Evolutionary conservation across 768 basidiomycete species (phyloP), one percentile per base, ranked within the genome.

Genomic region (Hypholoma sublateritium): DNA sequence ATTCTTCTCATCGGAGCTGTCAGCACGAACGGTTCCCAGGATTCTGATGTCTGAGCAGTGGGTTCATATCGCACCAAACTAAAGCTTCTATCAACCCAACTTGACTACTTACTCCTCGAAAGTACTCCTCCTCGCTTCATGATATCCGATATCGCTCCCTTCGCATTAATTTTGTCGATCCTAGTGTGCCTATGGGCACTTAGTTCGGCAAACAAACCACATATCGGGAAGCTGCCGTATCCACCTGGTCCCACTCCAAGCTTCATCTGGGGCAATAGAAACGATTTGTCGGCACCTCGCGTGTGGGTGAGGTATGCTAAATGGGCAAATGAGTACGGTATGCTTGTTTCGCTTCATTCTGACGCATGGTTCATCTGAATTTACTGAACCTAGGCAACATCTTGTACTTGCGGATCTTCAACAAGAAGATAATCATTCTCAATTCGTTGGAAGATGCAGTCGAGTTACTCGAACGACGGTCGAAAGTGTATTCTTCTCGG

Each of bases 371-470:
- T n/a, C 3, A 46, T n/a, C 21, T n/a, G 11, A 5, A 17, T 21
- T 28, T 32, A 9, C 28, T 32, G 28, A 32, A 32, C 5, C 11
- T 28, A 56, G 55, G 46, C 4, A 32, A 54, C 14, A 44, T 47
- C 19, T 16, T 46, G 9, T 42, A 51, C 39, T 25, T 52, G 6
- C 45, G 50, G 16, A 34, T 53, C 36, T 34, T 42, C 28, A 53
- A 46, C 16, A 41, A 48, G 45, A 49, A 25, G 17, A 37, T 55
- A 21, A 37, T 54, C 44, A 37, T 56, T 4, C 55, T 56, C 22
- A 41, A 48, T 5, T 56, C 55, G 8, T 39, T 55, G 45, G 45
- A 55, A 14, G 54, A 56, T 43, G 46, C 36, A 34, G 37, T 19
- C 22, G 47, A 56, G 39, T 24, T 56, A 1, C 39, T 56, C 9